Percentiles rank a stretch among this genome's conserved stretches.
Evolutionary conservation across 2,329 filamentous ascomycete species (phyloP).

Genomic region (Colletotrichum melonis): DNA sequence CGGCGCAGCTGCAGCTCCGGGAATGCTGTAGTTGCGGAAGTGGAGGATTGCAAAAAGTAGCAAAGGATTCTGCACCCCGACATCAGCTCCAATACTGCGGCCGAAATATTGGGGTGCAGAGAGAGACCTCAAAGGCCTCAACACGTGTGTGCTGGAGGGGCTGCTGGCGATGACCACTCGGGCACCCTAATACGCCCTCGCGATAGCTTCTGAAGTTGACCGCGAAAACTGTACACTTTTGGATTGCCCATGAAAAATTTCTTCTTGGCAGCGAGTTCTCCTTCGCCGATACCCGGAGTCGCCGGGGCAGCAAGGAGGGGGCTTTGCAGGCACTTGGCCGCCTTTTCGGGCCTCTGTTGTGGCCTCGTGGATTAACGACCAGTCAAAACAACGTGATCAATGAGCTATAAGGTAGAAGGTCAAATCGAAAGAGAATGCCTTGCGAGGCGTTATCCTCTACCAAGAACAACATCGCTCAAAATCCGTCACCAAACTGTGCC

Average conservation of each 20-base stretch:
- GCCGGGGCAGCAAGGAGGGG: conserved; percentile 19
- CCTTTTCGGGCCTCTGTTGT: conserved; percentile 31
- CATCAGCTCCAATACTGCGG: not conserved
- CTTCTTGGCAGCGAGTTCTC: not conserved
- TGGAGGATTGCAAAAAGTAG: not conserved
- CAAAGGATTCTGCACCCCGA: not conserved
- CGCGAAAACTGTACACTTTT: not conserved
- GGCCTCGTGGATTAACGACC: conserved; percentile 22
- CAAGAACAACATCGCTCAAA: conserved; percentile 4
- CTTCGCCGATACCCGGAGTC: conserved; percentile 4
- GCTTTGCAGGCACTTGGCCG: conserved; percentile 34
- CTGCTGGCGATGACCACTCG: not conserved
- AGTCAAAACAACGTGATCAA: conserved; percentile 16
- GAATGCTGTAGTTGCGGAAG: not conserved
- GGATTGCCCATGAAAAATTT: not conserved
- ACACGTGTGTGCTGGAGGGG: not conserved
- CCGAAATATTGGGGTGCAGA: conserved; percentile 10
- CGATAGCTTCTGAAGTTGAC: not conserved
- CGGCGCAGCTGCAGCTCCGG: not conserved
- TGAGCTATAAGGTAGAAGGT: not conserved
- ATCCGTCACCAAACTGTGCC: not conserved
- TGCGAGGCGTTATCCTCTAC: conserved; percentile 12
- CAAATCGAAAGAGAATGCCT: conserved; percentile 23
- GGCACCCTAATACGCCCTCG: not conserved
- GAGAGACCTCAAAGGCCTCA: not conserved